These are phyloP conservation scores for Starmera quercuum DNA, from an alignment of 805 yeast species.

Conservation along the genomic window DNA sequence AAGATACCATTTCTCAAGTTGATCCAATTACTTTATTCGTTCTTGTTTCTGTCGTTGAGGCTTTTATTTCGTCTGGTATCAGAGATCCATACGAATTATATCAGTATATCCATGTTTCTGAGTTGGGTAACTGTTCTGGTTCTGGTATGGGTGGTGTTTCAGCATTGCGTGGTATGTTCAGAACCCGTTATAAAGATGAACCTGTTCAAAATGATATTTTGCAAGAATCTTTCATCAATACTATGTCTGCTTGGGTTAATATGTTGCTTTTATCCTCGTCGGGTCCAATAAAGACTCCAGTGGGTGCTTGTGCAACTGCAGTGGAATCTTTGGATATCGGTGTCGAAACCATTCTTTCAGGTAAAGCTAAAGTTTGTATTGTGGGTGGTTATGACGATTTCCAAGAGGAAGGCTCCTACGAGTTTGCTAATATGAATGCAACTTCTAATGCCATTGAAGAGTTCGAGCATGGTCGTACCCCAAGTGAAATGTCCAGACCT, in stretches of 20 bases:
- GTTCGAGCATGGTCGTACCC: slow-evolving; percentile 92
- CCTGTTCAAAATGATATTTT: slow-evolving; percentile 96
- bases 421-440: slow-evolving; percentile 98
- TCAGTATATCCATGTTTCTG: slow-evolving; percentile 96
- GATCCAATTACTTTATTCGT: slow-evolving; percentile 93
- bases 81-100: slow-evolving; percentile 98
- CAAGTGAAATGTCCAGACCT: slow-evolving; percentile 98
- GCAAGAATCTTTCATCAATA: slow-evolving; percentile 97
- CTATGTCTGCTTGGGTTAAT: slow-evolving; percentile 99
- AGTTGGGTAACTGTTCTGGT: slow-evolving; percentile 98
- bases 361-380: slow-evolving; percentile 91
- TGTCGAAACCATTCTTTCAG: slow-evolving; percentile 85
- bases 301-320: slow-evolving; percentile 99
- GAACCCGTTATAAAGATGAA: slow-evolving; percentile 83
- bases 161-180: slow-evolving; percentile 97
- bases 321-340: slow-evolving; percentile 96
- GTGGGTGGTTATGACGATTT: slow-evolving; percentile 99
- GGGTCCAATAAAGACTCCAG: slow-evolving; percentile 99
- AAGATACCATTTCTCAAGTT: slow-evolving; percentile 88
- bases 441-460: slow-evolving; percentile 88
- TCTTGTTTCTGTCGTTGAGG: slow-evolving; percentile 91
- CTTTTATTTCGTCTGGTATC: slow-evolving; percentile 87
- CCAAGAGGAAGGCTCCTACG: slow-evolving; percentile 98
- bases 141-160: slow-evolving; percentile 99
- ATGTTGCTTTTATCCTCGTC: slow-evolving; percentile 95